Percentiles rank a stretch among this genome's conserved stretches.
Evolutionary conservation across 177 flowering plant species (phyloP).

Genomic region (Tripterygium wilfordii): DNA sequence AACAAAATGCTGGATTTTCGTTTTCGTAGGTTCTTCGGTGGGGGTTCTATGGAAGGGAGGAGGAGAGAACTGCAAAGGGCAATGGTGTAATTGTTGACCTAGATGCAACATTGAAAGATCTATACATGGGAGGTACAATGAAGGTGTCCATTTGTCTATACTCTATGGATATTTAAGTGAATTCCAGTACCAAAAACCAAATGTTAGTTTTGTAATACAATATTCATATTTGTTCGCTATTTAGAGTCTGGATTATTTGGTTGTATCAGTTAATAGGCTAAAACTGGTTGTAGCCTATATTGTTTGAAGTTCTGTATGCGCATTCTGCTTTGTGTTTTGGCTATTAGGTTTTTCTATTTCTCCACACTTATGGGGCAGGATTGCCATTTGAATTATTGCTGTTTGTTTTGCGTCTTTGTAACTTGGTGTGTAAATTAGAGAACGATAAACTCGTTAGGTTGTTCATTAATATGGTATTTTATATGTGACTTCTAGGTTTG

Average conservation of each 20-base stretch:
- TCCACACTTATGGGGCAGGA: too few species aligned
- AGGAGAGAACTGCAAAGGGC: constrained; percentile 80
- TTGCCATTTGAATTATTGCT: too few species aligned
- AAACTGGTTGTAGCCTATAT: too few species aligned
- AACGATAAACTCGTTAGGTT: too few species aligned
- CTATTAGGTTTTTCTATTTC: neutral
- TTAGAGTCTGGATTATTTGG: neutral
- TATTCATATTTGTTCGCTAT: neutral
- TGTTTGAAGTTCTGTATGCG: too few species aligned
- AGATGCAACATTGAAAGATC: constrained; percentile 87
- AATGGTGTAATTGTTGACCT: constrained; percentile 97
- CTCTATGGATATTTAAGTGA: too few species aligned
- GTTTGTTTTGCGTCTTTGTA: too few species aligned
- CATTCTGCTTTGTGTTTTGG: neutral
- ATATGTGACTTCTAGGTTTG: constrained; percentile 88
- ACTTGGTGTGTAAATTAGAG: too few species aligned
- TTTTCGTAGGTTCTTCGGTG: constrained; percentile 75
- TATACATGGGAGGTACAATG: constrained; percentile 95
- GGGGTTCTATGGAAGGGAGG: constrained; percentile 71
- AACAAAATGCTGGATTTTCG: too few species aligned
- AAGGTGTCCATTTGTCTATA: constrained; percentile 43
- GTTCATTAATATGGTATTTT: too few species aligned
- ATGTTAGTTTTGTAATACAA: too few species aligned
- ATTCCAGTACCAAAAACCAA: too few species aligned
- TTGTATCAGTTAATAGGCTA: neutral